Evolutionary conservation across 495 filamentous ascomycete species (phyloP).

Genomic region (Aspergillus carlsbadensis): DNA sequence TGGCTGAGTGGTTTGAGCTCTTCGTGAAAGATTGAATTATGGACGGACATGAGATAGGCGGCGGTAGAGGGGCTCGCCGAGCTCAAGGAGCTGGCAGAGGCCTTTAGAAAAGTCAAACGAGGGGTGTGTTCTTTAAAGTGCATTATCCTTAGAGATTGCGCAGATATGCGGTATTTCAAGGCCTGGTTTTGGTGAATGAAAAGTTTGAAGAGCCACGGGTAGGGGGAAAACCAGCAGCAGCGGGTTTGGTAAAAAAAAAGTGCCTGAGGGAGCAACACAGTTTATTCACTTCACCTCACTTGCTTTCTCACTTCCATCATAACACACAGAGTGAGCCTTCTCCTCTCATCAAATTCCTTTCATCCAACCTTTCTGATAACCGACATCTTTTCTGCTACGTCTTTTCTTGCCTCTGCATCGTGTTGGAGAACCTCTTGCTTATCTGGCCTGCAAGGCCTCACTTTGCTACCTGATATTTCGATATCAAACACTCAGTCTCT

Average conservation of each 20-base stretch:
- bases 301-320: neutral
- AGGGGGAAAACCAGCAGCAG: neutral
- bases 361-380: neutral
- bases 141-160: constrained; percentile 21
- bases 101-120: constrained; percentile 43
- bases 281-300: neutral
- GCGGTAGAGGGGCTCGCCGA: constrained; percentile 47
- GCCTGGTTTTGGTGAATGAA: neutral
- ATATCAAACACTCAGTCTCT: neutral
- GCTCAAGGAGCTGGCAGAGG: constrained; percentile 43
- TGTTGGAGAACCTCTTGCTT: too few species aligned
- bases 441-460: too few species aligned
- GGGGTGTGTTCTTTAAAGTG: constrained; percentile 32
- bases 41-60: constrained; percentile 43
- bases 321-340: neutral
- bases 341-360: neutral
- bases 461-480: neutral
- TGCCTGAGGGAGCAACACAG: constrained; percentile 1
- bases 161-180: too few species aligned
- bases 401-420: too few species aligned
- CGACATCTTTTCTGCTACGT: neutral
- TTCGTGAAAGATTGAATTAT: constrained; percentile 42
- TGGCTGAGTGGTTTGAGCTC: constrained; percentile 38
- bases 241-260: constrained; percentile 4
- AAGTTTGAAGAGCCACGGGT: neutral